phyloP scores from a whole-genome alignment of 2,329 filamentous ascomycete genomes.

The Diaporthe batatas region DNA sequence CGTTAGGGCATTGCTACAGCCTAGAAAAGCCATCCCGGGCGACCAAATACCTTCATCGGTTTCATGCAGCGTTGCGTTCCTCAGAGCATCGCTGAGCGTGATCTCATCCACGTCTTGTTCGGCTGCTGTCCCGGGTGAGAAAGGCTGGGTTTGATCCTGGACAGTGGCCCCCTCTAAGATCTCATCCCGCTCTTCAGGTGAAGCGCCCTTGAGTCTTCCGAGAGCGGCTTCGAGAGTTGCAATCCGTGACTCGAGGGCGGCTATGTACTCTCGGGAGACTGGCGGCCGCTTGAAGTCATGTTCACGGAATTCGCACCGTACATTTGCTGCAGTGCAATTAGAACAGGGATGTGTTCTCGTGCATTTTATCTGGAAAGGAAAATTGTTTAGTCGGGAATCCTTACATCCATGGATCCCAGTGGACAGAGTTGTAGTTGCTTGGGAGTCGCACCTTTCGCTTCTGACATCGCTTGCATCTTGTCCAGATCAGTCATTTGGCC shows the following conservation, averaged over 20 bases:
- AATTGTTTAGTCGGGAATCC: neutral
- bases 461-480: conserved; percentile 26
- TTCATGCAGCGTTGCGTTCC: conserved; percentile 13
- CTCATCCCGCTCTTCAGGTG: conserved; percentile 12
- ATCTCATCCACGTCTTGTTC: conserved; percentile 16
- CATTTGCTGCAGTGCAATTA: conserved; percentile 40
- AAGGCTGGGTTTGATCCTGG: neutral
- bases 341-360: conserved; percentile 43
- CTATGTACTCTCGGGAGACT: conserved; percentile 40
- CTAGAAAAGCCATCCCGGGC: too few species aligned
- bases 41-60: neutral
- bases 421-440: neutral
- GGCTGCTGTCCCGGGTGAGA: neutral
- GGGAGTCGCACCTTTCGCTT: conserved; percentile 1
- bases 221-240: conserved; percentile 39
- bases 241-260: conserved; percentile 36
- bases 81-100: conserved; percentile 7
- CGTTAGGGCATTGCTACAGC: neutral
- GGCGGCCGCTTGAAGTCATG: conserved; percentile 43
- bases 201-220: neutral
- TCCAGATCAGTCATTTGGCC: neutral
- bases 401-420: neutral
- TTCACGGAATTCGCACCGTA: conserved; percentile 43
- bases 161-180: neutral
- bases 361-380: conserved; percentile 42